These are phyloP conservation scores for Globisporangium polare DNA, from an alignment of 352 stramenopile genomes.

Conservation along the genomic window DNA sequence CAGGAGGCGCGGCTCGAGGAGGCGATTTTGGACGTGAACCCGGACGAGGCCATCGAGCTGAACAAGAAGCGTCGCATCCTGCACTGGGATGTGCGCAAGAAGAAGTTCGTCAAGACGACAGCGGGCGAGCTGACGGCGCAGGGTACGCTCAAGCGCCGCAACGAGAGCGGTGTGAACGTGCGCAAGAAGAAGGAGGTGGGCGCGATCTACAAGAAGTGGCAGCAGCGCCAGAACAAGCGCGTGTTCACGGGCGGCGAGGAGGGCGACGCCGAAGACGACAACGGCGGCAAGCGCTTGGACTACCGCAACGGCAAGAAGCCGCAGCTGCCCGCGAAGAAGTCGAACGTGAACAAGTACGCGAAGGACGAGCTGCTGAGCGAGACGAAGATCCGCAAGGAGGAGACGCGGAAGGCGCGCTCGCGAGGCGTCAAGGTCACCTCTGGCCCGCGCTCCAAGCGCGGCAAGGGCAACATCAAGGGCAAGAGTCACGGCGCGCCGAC, in stretches of 20 bases:
- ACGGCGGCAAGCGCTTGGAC: conserved; percentile 47
- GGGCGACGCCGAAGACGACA: conserved; percentile 45
- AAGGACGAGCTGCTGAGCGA: conserved; percentile 80
- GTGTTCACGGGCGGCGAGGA: conserved; percentile 73
- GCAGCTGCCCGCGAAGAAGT: conserved; percentile 32
- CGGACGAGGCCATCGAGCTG: conserved; percentile 96
- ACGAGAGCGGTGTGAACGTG: conserved; percentile 78
- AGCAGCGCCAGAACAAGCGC: conserved; percentile 87
- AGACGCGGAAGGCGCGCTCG: conserved; percentile 80
- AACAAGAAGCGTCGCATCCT: conserved; percentile 97
- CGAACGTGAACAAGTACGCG: conserved; percentile 67
- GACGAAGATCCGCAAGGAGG: conserved; percentile 80
- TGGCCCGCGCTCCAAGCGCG: conserved; percentile 26
- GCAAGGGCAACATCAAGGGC: conserved; percentile 42
- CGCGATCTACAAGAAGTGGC: conserved; percentile 94
- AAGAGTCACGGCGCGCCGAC: conserved; percentile 80
- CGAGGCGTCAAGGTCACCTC: conserved; percentile 61
- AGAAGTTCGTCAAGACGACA: conserved; percentile 94
- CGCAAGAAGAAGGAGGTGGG: conserved; percentile 87
- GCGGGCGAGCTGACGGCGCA: conserved; percentile 85
- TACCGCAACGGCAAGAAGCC: conserved; percentile 83
- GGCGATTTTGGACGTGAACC: conserved; percentile 97
- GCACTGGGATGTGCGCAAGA: conserved; percentile 98
- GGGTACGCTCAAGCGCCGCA: conserved; percentile 79
- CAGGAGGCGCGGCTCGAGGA: conserved; percentile 90